Base-by-base conservation (phyloP, 2,329 filamentous ascomycete genomes). In the Fusarium sp. region DNA sequence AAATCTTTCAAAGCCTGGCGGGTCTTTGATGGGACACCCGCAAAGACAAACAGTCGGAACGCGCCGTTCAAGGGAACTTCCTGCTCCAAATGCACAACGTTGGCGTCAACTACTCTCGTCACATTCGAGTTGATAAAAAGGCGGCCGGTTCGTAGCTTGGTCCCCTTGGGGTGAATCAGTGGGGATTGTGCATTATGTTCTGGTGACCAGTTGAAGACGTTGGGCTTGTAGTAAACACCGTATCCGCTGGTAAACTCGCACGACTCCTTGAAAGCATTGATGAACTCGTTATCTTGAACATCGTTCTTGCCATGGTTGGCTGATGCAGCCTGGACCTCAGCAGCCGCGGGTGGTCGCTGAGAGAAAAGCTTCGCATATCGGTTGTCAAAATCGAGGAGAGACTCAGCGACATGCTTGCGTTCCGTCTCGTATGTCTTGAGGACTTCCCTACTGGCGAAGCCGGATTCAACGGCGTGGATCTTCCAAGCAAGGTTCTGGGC, bases 401-500 rank as follows among this genome's bases (percentile, higher is more conserved):
- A 93, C 82, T 97, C 93, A 9, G 96, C 96, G 46, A 97, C 92
- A 64, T 92, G 87, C 80, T 94, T 95, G 64, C 95, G 92, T 83
- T 98, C 95, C 5, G 88, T 87, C 83, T 98, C 94, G 81, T 98
- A 98, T 0, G 95, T 96, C 70, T 91, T 89, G 57, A 98, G 88
- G 23, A 96, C 87, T 6, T 89, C 89, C 69, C 93, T 92, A 35
- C 91, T 84, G 2, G 94, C 94, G 75, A 97, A 94, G 18, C 94
- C 94, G 32, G 88, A 87, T 80, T 97, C 95, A 15, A 98, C 96
- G 40, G 93, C 91, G 80, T 97, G 95, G 58, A 98, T 93, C 85
- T 98, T 98, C 95, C 95, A 98, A 12, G 95, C 95, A 44, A 98
- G 86, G 81, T 98, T 98, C 68, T 94, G 89, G 2, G 94, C 94